Conservation (phyloP, 2,329 filamentous ascomycete species). For the Gnomoniopsis smithogilvyi region DNA sequence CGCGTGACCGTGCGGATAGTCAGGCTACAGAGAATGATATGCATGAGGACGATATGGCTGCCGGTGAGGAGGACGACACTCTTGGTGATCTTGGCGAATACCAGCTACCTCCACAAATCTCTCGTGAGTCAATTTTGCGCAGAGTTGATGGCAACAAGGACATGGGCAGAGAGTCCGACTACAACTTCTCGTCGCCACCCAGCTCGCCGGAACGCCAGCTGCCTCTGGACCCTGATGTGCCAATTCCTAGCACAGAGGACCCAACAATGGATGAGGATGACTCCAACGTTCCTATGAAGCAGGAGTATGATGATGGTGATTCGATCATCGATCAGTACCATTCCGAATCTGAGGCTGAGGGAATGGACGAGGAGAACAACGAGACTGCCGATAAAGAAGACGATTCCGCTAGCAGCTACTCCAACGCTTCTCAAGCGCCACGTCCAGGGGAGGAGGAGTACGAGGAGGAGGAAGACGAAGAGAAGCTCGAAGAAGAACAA, state of each 20-base stretch:
- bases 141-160: slow-evolving; percentile 69
- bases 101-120: slow-evolving; percentile 74
- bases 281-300: slow-evolving; percentile 53
- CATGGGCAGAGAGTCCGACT: slow-evolving; percentile 58
- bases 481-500: slow-evolving; percentile 40
- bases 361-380: slow-evolving; percentile 28
- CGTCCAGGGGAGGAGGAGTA: slow-evolving; percentile 26
- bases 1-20: slow-evolving; percentile 38
- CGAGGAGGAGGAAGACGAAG: slow-evolving; percentile 22
- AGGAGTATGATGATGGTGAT: slow-evolving; percentile 59
- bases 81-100: slow-evolving; percentile 62
- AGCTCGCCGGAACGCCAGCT: slow-evolving; percentile 57
- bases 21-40: slow-evolving; percentile 40
- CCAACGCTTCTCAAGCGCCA: slow-evolving; percentile 36
- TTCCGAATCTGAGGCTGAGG: slow-evolving; percentile 37
- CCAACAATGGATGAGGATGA: slow-evolving; percentile 54
- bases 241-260: slow-evolving; percentile 83
- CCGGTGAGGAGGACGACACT: slow-evolving; percentile 55
- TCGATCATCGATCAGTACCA: slow-evolving; percentile 65
- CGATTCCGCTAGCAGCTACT: slow-evolving; percentile 56
- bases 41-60: slow-evolving; percentile 34
- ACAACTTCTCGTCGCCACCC: slow-evolving; percentile 60
- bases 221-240: slow-evolving; percentile 79
- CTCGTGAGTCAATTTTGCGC: slow-evolving; percentile 87
- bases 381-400: slow-evolving; percentile 44